Evolutionary conservation across 306 rosid species (phyloP), one percentile per base, ranked within the genome.

Genomic region (Citrullus mucosospermus): DNA sequence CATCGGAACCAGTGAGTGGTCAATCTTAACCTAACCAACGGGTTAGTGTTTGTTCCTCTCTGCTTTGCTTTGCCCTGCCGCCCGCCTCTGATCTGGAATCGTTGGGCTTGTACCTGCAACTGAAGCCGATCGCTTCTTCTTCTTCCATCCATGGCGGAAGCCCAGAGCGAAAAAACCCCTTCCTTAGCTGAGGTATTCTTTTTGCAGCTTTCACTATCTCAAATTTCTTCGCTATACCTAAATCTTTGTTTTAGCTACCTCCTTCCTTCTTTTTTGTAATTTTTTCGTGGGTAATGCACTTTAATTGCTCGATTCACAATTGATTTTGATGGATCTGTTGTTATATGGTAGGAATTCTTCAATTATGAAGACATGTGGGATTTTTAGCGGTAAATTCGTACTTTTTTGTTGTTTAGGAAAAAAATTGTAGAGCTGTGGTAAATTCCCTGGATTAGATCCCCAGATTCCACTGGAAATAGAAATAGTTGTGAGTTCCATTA

Each of bases 61-160:
- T 73, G 61, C 25, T 54, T 5, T 44, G 38, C 68, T 36, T 51
- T 71, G 80, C 82, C 85, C 88, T 53, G 55, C 6, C 38, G 16
- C 38, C 65, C 72, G 53, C 5, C 76, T 60, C 77, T 30, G 8
- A 11, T 1, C 6, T 50, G 60, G 25, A 72, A 6, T 48, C n/a
- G 5, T 48, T 50, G 58, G 3, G 13, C 32, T 36, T 32, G 17
- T 53, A 72, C 50, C 78, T 74, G 73, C 60, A 67, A 71, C 80
- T 53, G 63, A 60, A 60, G 55, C 75, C 15, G 68, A 80, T 77
- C 82, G 81, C 73, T 70, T 84, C 84, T 66, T 81, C 76, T 50
- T 72, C 83, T 80, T 48, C 55, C 88, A 72, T 80, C 91, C 69
- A 94, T 94, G 98, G 93, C 97, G 89, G 98, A 88, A 73, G 38